Conservation (phyloP, 805 yeast species). For the Starmera pachycereana region DNA sequence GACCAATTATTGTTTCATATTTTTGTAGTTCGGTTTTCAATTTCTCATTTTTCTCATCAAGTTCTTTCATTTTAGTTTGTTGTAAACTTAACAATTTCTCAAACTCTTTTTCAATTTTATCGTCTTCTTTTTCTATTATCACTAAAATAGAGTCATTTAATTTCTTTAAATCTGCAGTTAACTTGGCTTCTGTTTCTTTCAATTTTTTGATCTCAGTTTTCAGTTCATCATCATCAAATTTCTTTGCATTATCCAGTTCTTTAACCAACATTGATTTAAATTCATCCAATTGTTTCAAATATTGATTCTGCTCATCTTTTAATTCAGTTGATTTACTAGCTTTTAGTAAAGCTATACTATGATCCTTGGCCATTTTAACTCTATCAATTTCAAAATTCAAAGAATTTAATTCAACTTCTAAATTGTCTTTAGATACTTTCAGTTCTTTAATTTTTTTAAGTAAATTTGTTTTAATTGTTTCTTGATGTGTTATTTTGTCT, state of each 20-base stretch:
- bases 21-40: slow-evolving; percentile 18
- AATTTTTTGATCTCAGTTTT: slow-evolving; percentile 13
- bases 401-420: slow-evolving; percentile 7
- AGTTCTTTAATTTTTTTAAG: slow-evolving; percentile 1
- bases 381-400: slow-evolving; percentile 6
- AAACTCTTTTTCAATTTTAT: slow-evolving; percentile 8
- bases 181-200: slow-evolving; percentile 4
- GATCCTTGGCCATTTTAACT: not conserved
- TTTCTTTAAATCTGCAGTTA: slow-evolving; percentile 1
- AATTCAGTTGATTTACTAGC: slow-evolving; percentile 11
- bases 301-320: slow-evolving; percentile 20
- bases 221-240: slow-evolving; percentile 17
- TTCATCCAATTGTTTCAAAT: slow-evolving; percentile 23
- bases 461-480: not conserved
- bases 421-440: slow-evolving; percentile 8
- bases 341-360: slow-evolving; percentile 6
- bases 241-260: slow-evolving; percentile 21
- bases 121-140: slow-evolving; percentile 1
- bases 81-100: slow-evolving; percentile 15
- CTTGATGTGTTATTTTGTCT: slow-evolving; percentile 3
- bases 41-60: slow-evolving; percentile 17
- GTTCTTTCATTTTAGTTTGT: slow-evolving; percentile 20
- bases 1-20: slow-evolving; percentile 6
- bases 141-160: not conserved
- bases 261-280: slow-evolving; percentile 14